These are phyloP conservation scores for Brettanomyces nanus DNA, from an alignment of 805 yeast species.

Conservation along the genomic window DNA sequence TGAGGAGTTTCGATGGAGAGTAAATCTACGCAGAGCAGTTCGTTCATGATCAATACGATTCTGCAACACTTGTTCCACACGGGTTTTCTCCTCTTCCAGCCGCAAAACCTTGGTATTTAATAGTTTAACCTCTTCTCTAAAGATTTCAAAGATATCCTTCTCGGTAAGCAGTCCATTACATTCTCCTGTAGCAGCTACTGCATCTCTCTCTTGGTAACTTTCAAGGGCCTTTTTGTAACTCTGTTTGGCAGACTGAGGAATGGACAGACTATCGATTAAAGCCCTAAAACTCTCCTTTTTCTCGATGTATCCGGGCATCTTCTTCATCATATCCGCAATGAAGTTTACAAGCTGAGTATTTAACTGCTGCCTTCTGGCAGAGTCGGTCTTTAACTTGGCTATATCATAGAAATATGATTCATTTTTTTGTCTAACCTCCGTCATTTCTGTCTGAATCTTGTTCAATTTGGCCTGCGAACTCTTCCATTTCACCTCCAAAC, in stretches of 20 bases:
- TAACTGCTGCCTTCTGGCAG: constrained; percentile 1
- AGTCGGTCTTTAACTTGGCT: constrained; percentile 6
- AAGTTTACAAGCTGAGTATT: constrained; percentile 4
- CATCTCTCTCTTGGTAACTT: constrained; percentile 2
- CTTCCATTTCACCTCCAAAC: not conserved
- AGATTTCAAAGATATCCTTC: constrained; percentile 21
- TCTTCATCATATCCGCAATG: constrained; percentile 5
- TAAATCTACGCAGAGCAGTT: constrained; percentile 10
- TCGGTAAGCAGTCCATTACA: constrained; percentile 16
- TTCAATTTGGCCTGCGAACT: not conserved
- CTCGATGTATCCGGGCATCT: constrained; percentile 8
- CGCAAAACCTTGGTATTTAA: constrained; percentile 16
- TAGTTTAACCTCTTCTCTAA: constrained; percentile 22
- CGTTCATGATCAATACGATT: constrained; percentile 20
- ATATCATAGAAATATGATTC: constrained; percentile 5
- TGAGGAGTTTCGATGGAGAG: not conserved
- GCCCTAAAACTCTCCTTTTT: constrained; percentile 5
- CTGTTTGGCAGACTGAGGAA: constrained; percentile 3
- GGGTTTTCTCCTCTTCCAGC: constrained; percentile 14
- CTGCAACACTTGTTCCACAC: constrained; percentile 16
- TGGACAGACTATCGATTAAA: constrained; percentile 5
- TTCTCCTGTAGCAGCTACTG: constrained; percentile 1
- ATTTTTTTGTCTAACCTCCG: constrained; percentile 9
- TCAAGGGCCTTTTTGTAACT: constrained; percentile 5
- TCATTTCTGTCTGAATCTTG: constrained; percentile 1